Base-by-base conservation (phyloP, 495 filamentous ascomycete genomes). In the Ramalina intermedia region DNA sequence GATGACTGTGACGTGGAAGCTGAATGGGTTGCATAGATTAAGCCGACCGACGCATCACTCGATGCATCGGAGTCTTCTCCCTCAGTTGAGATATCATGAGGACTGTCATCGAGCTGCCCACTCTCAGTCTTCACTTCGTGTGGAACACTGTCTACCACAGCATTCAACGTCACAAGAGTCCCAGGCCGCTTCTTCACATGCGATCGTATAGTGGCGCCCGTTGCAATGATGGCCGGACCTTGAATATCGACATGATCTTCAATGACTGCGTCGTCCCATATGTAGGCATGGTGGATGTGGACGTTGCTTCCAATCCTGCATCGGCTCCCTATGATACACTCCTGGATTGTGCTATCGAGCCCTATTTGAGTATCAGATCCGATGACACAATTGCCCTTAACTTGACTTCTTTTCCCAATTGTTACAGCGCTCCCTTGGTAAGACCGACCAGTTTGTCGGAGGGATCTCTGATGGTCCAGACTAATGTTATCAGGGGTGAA, bases 401-500 rank as follows among this genome's bases (percentile, higher is more conserved):
- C 64, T 5, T 79, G 66, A 41, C 82, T 82, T 6, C 79, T 82
- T 49, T 83, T 78, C 43, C 85, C 87, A 21, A 87, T 63, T 37
- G 75, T 74, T 4, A 88, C 80, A 8, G 75, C 75, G 43, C 82
- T 72, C 59, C 82, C 84, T 52, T 78, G 79, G 64, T 85, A 88
- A 24, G 84, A 61, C 43, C 73, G 76, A 7, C 78, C 77, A 55
- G 75, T 77, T 47, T 72, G 65, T 41, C 81, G 67, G 46, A 73
- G 75, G 63, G 88, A 99, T 14, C 72, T 78, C 55, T 94, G 86
- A 8, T 77, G 83, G 2, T 74, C 69, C 4, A 87, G 61, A 24
- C 94, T 62, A 61, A 96, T 96, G 56, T 77, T 90, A 52, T 94
- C 89, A 3, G 91, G 93, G 53, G 82, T 84, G 23, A 94, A 70